Percentiles rank a stretch among this genome's conserved stretches.
These are phyloP conservation scores for Arctium lappa DNA, from an alignment of 129 eudicot genomes.

Conservation along the genomic window DNA sequence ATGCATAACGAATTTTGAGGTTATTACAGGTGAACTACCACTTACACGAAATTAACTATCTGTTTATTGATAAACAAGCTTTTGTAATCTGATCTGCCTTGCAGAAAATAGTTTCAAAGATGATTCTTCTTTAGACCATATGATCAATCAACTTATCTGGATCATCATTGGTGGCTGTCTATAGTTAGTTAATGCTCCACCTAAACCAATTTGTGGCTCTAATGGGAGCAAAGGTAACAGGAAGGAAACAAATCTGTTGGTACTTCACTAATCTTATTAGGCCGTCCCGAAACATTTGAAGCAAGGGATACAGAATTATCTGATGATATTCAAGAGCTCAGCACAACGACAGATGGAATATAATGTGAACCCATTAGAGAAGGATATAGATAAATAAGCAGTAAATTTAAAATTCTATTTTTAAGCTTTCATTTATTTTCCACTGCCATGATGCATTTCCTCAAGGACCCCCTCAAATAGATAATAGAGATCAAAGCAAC, in stretches of 20 bases:
- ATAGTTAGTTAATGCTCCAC: not conserved
- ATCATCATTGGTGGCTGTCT: not conserved
- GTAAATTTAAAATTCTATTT: not conserved
- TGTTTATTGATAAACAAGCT: not conserved
- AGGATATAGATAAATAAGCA: not conserved
- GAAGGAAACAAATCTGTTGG: not conserved
- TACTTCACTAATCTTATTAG: not conserved
- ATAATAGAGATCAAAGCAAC: slow-evolving; percentile 1
- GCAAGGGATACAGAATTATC: not conserved
- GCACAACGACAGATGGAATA: not conserved
- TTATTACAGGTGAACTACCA: not conserved
- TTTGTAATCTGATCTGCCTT: not conserved
- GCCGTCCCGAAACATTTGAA: not conserved
- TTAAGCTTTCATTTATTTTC: not conserved
- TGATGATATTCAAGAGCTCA: not conserved
- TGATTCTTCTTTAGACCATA: not conserved
- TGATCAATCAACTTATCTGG: not conserved
- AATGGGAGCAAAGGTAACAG: not conserved
- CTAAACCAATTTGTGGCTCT: not conserved
- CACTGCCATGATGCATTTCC: not conserved
- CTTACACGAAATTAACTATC: not conserved
- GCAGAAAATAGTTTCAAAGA: not conserved
- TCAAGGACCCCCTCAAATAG: not conserved
- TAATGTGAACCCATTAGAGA: not conserved
- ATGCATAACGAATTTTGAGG: not conserved